Percentiles rank a stretch among this genome's conserved stretches.
Evolutionary conservation across 257 asterid genomes (phyloP).

Genomic region (Lavandula angustifolia): DNA sequence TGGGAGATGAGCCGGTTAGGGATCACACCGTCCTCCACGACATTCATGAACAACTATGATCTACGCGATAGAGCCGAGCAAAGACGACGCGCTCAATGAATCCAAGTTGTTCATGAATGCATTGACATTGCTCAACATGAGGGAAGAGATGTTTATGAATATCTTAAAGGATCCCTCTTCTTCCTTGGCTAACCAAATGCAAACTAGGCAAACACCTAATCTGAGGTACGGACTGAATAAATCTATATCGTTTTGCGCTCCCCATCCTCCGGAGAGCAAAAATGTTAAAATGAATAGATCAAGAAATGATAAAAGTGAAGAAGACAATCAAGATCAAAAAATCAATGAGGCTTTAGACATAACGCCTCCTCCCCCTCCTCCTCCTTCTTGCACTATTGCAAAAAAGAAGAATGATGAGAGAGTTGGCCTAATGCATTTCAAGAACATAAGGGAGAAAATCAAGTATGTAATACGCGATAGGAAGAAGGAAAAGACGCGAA

Average conservation of each 20-base stretch:
- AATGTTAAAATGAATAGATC: not conserved
- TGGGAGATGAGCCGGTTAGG: conserved; percentile 28
- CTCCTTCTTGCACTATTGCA: not conserved
- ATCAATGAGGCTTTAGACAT: conserved; percentile 28
- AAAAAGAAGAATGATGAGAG: conserved; percentile 43
- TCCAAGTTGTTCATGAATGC: conserved; percentile 79
- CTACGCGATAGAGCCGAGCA: conserved; percentile 52
- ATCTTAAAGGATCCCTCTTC: conserved; percentile 67
- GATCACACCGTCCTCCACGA: conserved; percentile 57
- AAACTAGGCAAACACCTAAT: conserved; percentile 39
- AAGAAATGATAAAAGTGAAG: conserved; percentile 12
- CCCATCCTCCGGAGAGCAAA: conserved; percentile 5
- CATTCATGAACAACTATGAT: no score
- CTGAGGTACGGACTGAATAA: conserved; percentile 48
- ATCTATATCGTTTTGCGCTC: conserved; percentile 57
- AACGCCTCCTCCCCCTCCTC: conserved; percentile 18
- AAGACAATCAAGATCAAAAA: conserved; percentile 15
- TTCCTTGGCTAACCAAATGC: conserved; percentile 49
- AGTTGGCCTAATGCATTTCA: conserved; percentile 52
- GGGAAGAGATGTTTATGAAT: conserved; percentile 73
- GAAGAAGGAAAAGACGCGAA: conserved; percentile 66
- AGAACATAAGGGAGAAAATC: conserved; percentile 57
- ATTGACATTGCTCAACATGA: conserved; percentile 63
- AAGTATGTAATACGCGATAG: conserved; percentile 62
- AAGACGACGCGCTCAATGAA: conserved; percentile 50